Evolutionary conservation across 768 basidiomycete genomes (phyloP).

Genomic region (Lentinula boryana): DNA sequence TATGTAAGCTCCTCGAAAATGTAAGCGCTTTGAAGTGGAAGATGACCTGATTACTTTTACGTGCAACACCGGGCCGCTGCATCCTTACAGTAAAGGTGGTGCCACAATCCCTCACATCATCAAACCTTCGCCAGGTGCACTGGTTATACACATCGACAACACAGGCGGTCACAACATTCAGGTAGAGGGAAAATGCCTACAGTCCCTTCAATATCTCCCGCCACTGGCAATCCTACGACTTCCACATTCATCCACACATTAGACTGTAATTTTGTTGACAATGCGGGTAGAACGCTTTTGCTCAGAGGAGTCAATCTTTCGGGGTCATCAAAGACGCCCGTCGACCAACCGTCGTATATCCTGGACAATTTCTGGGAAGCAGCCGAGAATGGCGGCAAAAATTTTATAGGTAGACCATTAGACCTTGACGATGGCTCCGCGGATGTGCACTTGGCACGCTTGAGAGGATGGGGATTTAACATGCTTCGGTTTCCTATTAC

Average conservation of each 20-base stretch:
- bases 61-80: too few relatives aligned
- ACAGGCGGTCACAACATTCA: not conserved
- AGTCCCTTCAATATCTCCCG: slow-evolving; percentile 52
- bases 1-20: too few relatives aligned
- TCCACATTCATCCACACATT: slow-evolving; percentile 60
- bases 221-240: slow-evolving; percentile 43
- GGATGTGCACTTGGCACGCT: slow-evolving; percentile 78
- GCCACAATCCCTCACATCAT: not conserved
- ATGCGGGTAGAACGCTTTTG: slow-evolving; percentile 66
- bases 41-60: too few relatives aligned
- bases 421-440: slow-evolving; percentile 81
- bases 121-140: not conserved
- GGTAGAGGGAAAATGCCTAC: slow-evolving; percentile 36
- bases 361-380: slow-evolving; percentile 78
- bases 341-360: slow-evolving; percentile 59
- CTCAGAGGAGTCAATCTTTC: slow-evolving; percentile 95
- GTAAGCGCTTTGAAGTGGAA: too few relatives aligned
- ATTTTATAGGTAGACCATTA: slow-evolving; percentile 74
- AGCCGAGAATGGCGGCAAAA: slow-evolving; percentile 62
- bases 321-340: slow-evolving; percentile 81
- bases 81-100: too few relatives aligned
- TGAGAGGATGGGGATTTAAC: slow-evolving; percentile 93
- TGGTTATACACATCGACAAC: not conserved
- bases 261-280: slow-evolving; percentile 67
- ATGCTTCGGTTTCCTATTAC: slow-evolving; percentile 78